Evolutionary conservation across 805 yeast genomes (phyloP), one percentile per base, ranked within the genome.

Genomic region (Ogataea haglerorum): DNA sequence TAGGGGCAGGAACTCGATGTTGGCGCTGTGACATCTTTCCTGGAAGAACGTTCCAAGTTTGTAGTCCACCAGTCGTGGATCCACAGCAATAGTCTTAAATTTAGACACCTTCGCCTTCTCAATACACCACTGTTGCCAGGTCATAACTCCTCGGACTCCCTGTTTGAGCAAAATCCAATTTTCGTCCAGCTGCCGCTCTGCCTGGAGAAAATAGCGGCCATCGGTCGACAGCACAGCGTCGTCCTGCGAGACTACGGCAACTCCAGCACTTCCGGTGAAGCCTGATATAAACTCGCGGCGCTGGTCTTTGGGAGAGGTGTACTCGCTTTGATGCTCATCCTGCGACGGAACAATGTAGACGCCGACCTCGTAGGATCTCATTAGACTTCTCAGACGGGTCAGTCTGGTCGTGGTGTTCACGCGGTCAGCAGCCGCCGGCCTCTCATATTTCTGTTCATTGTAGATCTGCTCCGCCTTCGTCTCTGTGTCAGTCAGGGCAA

Each of bases 271-370:
- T 1, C 98, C 99, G 10, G 91, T 83, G 65, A 91, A 91, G 0
- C 89, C 97, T 6, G 90, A 75, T 19, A 91, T 83, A 53, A 73
- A 91, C 40, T 78, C 83, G 42, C 97, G 72, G 52, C 96, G 76
- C 58, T 83, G 86, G 60, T 91, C 98, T 10, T 82, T 77, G 1
- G 73, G 66, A 0, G 93, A 75, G 6, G 91, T 91, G 54, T 90
- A 90, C 65, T 91, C 99, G 19, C 90, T 80, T 61, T 85, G 91
- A 61, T 91, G 99, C 53, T 86, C 95, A 58, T 91, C 99, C 59
- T 88, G 96, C 29, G 95, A 81, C 2, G 72, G 72, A 7, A 78
- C 61, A 35, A 78, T 70, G 55, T 78, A 78, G n/a, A 74, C 75
- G 3, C 72, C 79, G 25, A 78, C 54, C 38, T 69, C 61, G 48